Conservation (phyloP, 23 red algal species). For the Gracilaria gracilis region DNA sequence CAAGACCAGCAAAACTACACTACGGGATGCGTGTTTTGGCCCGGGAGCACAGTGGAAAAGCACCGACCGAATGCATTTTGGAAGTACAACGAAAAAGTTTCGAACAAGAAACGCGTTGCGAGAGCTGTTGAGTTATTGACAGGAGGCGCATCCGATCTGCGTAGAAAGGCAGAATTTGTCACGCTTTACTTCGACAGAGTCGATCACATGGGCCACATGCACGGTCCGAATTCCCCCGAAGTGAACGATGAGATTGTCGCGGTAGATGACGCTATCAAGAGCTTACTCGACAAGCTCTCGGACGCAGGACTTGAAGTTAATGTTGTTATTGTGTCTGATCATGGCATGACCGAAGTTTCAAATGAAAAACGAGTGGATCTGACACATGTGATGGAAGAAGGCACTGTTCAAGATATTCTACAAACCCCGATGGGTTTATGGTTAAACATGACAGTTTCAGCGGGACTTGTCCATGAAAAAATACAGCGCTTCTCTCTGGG, state of each 20-base stretch:
- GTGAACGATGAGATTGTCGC: slow-evolving; percentile 62
- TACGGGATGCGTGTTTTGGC: slow-evolving; percentile 73
- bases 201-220: slow-evolving; percentile 75
- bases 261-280: slow-evolving; percentile 54
- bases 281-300: slow-evolving; percentile 45
- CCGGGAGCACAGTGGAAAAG: slow-evolving; percentile 70
- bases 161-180: slow-evolving; percentile 53
- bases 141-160: slow-evolving; percentile 27
- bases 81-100: slow-evolving; percentile 54
- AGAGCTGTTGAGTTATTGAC: slow-evolving; percentile 51
- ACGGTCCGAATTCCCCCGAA: slow-evolving; percentile 60
- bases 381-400: slow-evolving; percentile 31
- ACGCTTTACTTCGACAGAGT: slow-evolving; percentile 80
- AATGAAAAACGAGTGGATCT: slow-evolving; percentile 50
- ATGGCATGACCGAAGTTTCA: slow-evolving; percentile 75
- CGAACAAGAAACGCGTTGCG: slow-evolving; percentile 38
- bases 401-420: slow-evolving; percentile 42
- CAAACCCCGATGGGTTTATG: slow-evolving; percentile 56
- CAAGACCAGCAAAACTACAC: slow-evolving; percentile 34
- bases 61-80: slow-evolving; percentile 61
- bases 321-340: slow-evolving; percentile 76
- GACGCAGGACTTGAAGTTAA: slow-evolving; percentile 14
- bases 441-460: slow-evolving; percentile 42
- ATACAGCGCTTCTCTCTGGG: slow-evolving; percentile 9
- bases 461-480: slow-evolving; percentile 27